Evolutionary conservation across 2,329 filamentous ascomycete species (phyloP).

Genomic region (Botrytis tulipae): DNA sequence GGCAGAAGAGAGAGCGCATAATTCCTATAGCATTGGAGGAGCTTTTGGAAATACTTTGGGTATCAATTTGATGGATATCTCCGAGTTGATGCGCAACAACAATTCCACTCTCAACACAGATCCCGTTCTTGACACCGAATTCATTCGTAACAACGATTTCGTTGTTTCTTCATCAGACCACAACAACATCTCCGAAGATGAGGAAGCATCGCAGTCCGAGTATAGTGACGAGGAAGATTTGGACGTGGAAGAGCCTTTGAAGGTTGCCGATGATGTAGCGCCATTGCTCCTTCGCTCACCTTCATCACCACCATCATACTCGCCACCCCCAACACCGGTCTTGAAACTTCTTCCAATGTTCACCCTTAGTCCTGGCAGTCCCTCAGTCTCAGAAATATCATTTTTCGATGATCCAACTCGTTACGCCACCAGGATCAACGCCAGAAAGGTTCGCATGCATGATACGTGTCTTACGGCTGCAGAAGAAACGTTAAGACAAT

Average conservation of each 20-base stretch:
- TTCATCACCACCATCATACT: neutral
- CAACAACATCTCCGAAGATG: neutral
- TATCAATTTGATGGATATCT: neutral
- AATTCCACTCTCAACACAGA: neutral
- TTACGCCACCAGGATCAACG: neutral
- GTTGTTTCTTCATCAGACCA: too few relatives aligned
- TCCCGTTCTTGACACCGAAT: neutral
- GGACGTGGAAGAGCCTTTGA: neutral
- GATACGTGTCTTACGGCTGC: neutral
- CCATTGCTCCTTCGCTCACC: neutral
- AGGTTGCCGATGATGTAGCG: too few relatives aligned
- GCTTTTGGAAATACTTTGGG: neutral
- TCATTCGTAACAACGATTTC: neutral
- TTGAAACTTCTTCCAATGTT: neutral
- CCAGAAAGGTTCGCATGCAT: conserved; percentile 5
- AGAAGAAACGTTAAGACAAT: neutral
- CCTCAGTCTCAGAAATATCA: too few relatives aligned
- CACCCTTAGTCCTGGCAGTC: neutral
- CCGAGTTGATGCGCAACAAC: neutral
- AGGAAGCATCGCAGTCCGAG: neutral
- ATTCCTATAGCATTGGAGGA: neutral
- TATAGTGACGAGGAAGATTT: neutral
- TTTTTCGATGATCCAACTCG: neutral
- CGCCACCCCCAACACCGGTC: neutral
- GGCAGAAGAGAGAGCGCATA: too few relatives aligned